These are phyloP conservation scores for Thalassia testudinum DNA, from an alignment of 116 monocot genomes.

Conservation along the genomic window DNA sequence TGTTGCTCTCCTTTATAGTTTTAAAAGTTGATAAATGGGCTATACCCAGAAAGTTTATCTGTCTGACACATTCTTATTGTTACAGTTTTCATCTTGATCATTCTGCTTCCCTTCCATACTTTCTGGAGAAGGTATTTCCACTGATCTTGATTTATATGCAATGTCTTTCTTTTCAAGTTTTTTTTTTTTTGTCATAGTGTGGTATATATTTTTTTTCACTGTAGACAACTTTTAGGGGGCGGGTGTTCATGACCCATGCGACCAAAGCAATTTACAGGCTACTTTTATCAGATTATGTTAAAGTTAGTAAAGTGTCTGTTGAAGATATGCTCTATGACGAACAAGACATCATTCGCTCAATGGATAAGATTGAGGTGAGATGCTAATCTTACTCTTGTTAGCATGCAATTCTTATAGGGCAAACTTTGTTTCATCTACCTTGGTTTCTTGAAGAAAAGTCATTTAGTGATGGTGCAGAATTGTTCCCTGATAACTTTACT, in stretches of 20 bases:
- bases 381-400: too few species aligned
- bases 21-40: too few species aligned
- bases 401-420: too few species aligned
- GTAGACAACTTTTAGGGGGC: conserved; percentile 89
- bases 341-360: conserved; percentile 75
- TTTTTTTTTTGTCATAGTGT: neutral
- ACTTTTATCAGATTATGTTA: conserved; percentile 90
- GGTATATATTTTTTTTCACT: neutral
- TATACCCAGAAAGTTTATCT: too few species aligned
- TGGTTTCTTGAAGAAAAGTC: too few species aligned
- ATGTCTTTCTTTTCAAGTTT: neutral
- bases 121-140: conserved; percentile 73
- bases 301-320: conserved; percentile 98
- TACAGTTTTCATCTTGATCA: conserved; percentile 97
- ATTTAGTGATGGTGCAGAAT: too few species aligned
- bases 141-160: neutral
- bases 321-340: conserved; percentile 98
- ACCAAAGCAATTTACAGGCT: conserved; percentile 93
- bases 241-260: conserved; percentile 98
- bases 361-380: conserved; percentile 94
- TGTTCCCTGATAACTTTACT: too few species aligned
- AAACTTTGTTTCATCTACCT: too few species aligned
- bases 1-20: too few species aligned
- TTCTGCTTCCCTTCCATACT: conserved; percentile 95
- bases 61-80: neutral